Percentiles rank a stretch among this genome's conserved stretches.
Evolutionary conservation across 371 early-diverging fungal species (phyloP).

Genomic region (Entomophthora muscae): DNA sequence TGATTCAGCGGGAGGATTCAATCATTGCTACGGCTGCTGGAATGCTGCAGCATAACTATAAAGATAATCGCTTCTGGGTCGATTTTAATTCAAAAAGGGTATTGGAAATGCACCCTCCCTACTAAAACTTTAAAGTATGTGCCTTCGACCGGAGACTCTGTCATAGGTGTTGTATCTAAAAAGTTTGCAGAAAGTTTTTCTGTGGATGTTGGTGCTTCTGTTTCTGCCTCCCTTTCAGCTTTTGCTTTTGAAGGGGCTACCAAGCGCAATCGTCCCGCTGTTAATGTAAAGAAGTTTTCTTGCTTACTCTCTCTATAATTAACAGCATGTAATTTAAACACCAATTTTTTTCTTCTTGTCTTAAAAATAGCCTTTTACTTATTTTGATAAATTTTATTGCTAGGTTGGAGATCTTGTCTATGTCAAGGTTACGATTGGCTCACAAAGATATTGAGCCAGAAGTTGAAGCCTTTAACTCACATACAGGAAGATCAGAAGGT

Average conservation of each 20-base stretch:
- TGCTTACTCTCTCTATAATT: not conserved
- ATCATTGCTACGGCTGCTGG: not conserved
- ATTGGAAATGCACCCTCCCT: not conserved
- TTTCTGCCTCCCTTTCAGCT: constrained; percentile 50
- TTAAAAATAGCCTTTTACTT: not conserved
- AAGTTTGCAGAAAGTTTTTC: constrained; percentile 60
- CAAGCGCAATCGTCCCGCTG: constrained; percentile 73
- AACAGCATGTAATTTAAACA: not conserved
- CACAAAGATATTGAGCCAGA: constrained; percentile 94
- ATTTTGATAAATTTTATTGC: constrained; percentile 4
- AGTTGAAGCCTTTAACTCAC: constrained; percentile 68
- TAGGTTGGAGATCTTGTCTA: constrained; percentile 62
- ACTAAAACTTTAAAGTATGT: constrained; percentile 47
- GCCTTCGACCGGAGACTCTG: constrained; percentile 67
- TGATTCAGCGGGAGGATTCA: not conserved
- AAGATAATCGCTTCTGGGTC: not conserved
- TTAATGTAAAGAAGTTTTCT: constrained; percentile 23
- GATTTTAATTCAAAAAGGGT: constrained; percentile 10
- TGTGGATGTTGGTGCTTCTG: constrained; percentile 86
- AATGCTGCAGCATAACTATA: not conserved
- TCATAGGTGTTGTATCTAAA: constrained; percentile 59
- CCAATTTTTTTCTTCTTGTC: no score
- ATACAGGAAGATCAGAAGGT: constrained; percentile 50
- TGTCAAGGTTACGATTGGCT: constrained; percentile 63
- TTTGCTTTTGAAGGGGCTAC: constrained; percentile 92